Evolutionary conservation across 2,329 filamentous ascomycete species (phyloP).

Genomic region (Tolypocladium tundrense): DNA sequence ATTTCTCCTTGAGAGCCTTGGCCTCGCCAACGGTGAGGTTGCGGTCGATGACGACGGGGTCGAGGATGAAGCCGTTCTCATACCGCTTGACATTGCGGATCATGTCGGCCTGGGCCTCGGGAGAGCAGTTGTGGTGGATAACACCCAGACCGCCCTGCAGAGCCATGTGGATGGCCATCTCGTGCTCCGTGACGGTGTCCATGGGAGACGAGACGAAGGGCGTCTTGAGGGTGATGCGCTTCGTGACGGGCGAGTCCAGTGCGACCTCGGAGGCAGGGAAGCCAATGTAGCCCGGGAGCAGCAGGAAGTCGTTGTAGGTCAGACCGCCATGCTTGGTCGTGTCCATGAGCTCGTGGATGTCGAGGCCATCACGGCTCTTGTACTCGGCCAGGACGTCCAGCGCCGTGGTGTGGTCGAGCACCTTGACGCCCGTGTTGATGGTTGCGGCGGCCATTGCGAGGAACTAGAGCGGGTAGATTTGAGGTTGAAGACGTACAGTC

Average conservation of each 20-base stretch:
- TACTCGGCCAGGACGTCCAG: slow-evolving; percentile 77
- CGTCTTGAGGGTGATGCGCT: slow-evolving; percentile 91
- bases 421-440: slow-evolving; percentile 41
- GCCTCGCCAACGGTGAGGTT: slow-evolving; percentile 85
- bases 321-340: slow-evolving; percentile 85
- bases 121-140: slow-evolving; percentile 99
- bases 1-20: slow-evolving; percentile 88
- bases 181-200: slow-evolving; percentile 98
- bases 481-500: slow-evolving; percentile 32
- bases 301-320: slow-evolving; percentile 97
- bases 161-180: slow-evolving; percentile 98
- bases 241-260: slow-evolving; percentile 87
- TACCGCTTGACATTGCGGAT: slow-evolving; percentile 98
- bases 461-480: slow-evolving; percentile 16
- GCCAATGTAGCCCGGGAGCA: slow-evolving; percentile 95
- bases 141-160: slow-evolving; percentile 83
- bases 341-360: slow-evolving; percentile 78
- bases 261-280: slow-evolving; percentile 84
- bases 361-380: slow-evolving; percentile 71
- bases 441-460: slow-evolving; percentile 52
- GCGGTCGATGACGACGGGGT: slow-evolving; percentile 84
- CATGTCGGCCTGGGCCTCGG: slow-evolving; percentile 96
- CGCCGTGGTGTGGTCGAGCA: slow-evolving; percentile 66
- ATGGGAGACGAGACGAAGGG: slow-evolving; percentile 97
- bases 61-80: slow-evolving; percentile 97